Evolutionary conservation across 345 rosid species (phyloP).

Genomic region (Lagerstroemia speciosa): DNA sequence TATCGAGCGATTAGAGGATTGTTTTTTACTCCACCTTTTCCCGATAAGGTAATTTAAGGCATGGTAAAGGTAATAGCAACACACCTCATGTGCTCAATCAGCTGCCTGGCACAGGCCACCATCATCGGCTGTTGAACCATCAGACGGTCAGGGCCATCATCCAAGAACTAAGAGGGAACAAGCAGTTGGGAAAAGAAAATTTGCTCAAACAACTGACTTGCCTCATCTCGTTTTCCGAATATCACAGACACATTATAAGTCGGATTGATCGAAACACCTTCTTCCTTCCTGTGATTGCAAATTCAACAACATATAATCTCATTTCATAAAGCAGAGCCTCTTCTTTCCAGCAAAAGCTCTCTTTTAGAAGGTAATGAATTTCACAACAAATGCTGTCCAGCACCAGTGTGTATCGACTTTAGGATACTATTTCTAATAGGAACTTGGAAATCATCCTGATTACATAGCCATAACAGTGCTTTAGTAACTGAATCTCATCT

Average conservation of each 20-base stretch:
- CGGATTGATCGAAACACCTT: slow-evolving; percentile 66
- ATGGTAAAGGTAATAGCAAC: not conserved
- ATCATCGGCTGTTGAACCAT: slow-evolving; percentile 53
- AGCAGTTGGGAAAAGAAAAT: slow-evolving; percentile 2
- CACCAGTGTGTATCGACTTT: not conserved
- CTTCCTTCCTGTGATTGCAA: slow-evolving; percentile 57
- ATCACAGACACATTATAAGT: slow-evolving; percentile 73
- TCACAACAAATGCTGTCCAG: not conserved
- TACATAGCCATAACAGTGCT: not conserved
- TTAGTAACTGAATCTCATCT: not conserved
- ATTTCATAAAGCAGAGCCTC: not conserved
- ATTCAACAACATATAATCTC: slow-evolving; percentile 4
- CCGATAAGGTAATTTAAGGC: not conserved
- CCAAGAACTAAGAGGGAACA: slow-evolving; percentile 8
- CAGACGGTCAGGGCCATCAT: not conserved
- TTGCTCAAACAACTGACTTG: slow-evolving; percentile 13
- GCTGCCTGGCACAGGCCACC: slow-evolving; percentile 67
- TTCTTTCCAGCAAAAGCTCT: not conserved
- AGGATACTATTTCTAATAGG: not conserved
- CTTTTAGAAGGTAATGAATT: not conserved
- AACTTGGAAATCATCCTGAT: not conserved
- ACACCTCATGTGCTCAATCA: slow-evolving; percentile 83
- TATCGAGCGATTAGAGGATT: not conserved
- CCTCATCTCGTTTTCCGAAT: slow-evolving; percentile 93
- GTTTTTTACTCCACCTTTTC: not conserved